These are phyloP conservation scores for Quercus gilva DNA, from an alignment of 306 rosid species.

Conservation along the genomic window DNA sequence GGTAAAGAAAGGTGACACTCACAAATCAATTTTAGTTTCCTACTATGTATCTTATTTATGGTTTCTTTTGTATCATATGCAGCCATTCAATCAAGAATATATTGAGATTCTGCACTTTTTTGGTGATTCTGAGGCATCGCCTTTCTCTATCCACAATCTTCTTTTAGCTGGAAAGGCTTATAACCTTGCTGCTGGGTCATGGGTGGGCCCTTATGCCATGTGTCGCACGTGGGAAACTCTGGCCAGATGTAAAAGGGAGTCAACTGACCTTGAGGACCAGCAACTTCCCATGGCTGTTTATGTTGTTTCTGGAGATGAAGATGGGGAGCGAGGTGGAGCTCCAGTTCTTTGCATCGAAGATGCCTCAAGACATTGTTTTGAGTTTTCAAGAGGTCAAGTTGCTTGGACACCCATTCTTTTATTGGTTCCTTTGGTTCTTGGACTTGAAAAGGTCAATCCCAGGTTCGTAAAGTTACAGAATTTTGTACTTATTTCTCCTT, in stretches of 20 bases:
- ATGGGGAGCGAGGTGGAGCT: constrained; percentile 98
- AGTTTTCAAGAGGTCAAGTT: constrained; percentile 48
- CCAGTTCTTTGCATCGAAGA: constrained; percentile 90
- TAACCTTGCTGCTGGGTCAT: constrained; percentile 88
- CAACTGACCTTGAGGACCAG: constrained; percentile 43
- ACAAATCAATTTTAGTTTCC: too few relatives aligned
- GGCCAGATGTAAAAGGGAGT: constrained; percentile 50
- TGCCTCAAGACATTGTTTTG: constrained; percentile 70
- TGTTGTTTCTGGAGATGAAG: constrained; percentile 97
- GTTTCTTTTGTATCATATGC: constrained; percentile 26
- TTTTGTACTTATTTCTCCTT: not conserved
- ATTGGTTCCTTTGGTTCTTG: constrained; percentile 97
- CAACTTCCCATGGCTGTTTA: constrained; percentile 89
- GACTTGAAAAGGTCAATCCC: constrained; percentile 92
- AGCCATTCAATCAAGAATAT: constrained; percentile 70
- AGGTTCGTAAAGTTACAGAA: constrained; percentile 47
- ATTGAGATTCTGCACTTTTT: constrained; percentile 62
- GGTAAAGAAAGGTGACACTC: constrained; percentile 8
- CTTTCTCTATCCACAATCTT: constrained; percentile 87
- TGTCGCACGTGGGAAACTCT: constrained; percentile 96
- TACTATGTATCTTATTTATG: not conserved
- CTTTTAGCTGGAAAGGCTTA: constrained; percentile 85
- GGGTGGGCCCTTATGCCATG: constrained; percentile 99
- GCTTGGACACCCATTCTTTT: constrained; percentile 90
- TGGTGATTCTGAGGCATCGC: constrained; percentile 75